Conservation (phyloP, 2,329 filamentous ascomycete species). For the Monilinia polystroma region DNA sequence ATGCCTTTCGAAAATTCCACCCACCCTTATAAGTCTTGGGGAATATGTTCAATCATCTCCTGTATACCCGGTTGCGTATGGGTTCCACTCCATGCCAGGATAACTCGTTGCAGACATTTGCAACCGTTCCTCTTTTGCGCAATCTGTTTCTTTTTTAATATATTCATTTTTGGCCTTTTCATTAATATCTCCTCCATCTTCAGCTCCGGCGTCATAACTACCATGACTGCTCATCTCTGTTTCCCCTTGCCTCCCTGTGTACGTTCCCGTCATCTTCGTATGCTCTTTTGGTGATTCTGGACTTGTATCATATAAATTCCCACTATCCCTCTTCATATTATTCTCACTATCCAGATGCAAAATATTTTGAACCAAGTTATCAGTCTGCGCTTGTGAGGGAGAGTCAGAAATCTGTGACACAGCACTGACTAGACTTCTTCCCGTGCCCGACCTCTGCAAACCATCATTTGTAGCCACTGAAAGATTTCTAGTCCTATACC, state of each 20-base stretch:
- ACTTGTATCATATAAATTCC: not conserved
- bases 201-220: not conserved
- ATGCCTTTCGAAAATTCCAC: too few species aligned
- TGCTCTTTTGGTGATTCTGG: not conserved
- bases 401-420: constrained; percentile 32
- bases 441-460: constrained; percentile 30
- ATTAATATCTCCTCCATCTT: constrained; percentile 18
- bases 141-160: constrained; percentile 36
- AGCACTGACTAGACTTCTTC: constrained; percentile 51
- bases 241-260: not conserved
- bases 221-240: not conserved
- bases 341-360: not conserved
- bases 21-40: too few species aligned
- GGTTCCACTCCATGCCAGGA: constrained; percentile 63
- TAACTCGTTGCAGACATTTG: constrained; percentile 67
- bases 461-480: not conserved
- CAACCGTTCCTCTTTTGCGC: constrained; percentile 40
- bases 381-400: not conserved
- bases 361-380: constrained; percentile 23
- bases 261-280: not conserved
- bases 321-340: not conserved
- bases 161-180: not conserved
- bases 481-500: not conserved
- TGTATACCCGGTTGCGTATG: not conserved
- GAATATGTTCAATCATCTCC: not conserved